Evolutionary conservation across 768 basidiomycete species (phyloP), one percentile per base, ranked within the genome.

Genomic region (Rickenella mellea): DNA sequence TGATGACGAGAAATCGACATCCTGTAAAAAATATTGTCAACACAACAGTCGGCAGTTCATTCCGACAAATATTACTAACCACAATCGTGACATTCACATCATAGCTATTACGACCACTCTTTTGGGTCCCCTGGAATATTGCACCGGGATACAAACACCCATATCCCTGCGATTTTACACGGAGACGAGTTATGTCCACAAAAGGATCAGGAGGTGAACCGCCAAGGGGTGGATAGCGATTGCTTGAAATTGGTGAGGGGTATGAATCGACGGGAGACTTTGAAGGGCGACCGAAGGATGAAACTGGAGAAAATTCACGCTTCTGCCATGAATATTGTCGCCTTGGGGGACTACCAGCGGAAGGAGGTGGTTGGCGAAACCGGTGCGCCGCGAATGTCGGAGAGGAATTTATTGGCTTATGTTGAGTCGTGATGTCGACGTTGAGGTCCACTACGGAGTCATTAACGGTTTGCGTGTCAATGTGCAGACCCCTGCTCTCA

Each of bases 61-160:
- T 37, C 44, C 44, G 43, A 39, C 40, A 26, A 40, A 35, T 36
- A 56, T 40, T 21, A 79, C 89, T 56, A 61, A 94, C 90, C 59
- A 90, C 78, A 41, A 98, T 85, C 43, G 83, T 84, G 43, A 98
- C 90, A 54, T 78, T 83, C 30, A 97, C 94, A 48, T 94, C 89
- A 68, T 97, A 97, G 55, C 83, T 86, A 58, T 86, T 93, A 51
- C 90, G 74, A 3, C 93, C 94, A 48, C 83, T 87, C 66, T 91
- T 90, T 65, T 98, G 94, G 0, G 88, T 91, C 2, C 94, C 94
- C 46, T 78, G 71, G 60, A 93, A 98, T 12, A 75, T 71, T 29
- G 89, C 83, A 2, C 94, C 94, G 24, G 93, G 84, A 61, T 92
- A 88, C 8, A 89, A 69, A 57, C 83, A 87, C 50, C 83, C 77